phyloP scores from a whole-genome alignment of 2,329 filamentous ascomycete genomes.

The Drechmeria coniospora region DNA sequence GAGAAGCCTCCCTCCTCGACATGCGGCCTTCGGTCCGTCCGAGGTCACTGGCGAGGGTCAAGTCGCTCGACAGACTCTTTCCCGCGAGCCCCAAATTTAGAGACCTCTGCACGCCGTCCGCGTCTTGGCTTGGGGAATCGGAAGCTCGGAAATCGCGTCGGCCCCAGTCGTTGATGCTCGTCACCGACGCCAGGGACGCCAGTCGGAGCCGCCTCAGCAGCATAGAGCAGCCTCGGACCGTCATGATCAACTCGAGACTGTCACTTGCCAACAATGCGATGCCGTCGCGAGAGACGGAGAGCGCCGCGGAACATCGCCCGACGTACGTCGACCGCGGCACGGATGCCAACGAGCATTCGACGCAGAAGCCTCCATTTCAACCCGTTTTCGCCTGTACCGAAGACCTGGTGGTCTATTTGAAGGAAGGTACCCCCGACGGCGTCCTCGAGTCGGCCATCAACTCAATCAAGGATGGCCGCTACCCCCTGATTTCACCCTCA shows the following conservation, averaged over 20 bases:
- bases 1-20: conserved; percentile 23
- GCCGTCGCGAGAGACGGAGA: conserved; percentile 14
- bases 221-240: conserved; percentile 14
- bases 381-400: conserved; percentile 37
- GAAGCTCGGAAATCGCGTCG: conserved; percentile 7
- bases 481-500: conserved; percentile 12
- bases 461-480: conserved; percentile 21
- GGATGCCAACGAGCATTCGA: conserved; percentile 15
- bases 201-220: conserved; percentile 9
- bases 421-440: conserved; percentile 23
- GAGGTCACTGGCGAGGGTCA: conserved; percentile 14
- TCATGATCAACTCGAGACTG: conserved; percentile 14
- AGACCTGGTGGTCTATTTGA: conserved; percentile 40
- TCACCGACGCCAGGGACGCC: conserved; percentile 9
- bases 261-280: conserved; percentile 14
- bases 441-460: conserved; percentile 31
- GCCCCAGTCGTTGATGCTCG: conserved; percentile 13
- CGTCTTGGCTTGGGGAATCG: conserved; percentile 7
- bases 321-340: conserved; percentile 25
- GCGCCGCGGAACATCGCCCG: conserved; percentile 11
- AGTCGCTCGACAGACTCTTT: conserved; percentile 22
- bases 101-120: conserved; percentile 14
- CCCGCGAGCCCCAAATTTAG: conserved; percentile 14
- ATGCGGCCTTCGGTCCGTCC: conserved; percentile 14
- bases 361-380: conserved; percentile 14